Percentiles rank a stretch among this genome's conserved stretches.
These are phyloP conservation scores for Penicillium nucicola DNA, from an alignment of 495 filamentous ascomycete genomes.

Conservation along the genomic window DNA sequence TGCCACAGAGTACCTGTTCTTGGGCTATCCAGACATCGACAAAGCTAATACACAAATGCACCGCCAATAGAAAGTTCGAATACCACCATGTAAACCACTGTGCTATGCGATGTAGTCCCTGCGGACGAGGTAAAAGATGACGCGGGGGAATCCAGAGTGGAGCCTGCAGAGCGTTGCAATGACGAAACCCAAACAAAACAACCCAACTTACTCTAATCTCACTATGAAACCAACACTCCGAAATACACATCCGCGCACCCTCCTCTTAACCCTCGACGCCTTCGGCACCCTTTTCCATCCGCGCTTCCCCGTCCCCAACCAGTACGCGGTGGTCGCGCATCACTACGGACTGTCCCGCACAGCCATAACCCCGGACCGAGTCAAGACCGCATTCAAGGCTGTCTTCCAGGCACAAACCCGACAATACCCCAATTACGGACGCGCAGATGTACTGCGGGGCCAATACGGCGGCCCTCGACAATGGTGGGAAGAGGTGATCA, in stretches of 20 bases:
- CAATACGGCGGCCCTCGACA: conserved; percentile 49
- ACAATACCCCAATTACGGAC: conserved; percentile 66
- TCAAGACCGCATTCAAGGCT: conserved; percentile 35
- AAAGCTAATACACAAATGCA: no score
- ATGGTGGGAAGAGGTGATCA: conserved; percentile 71
- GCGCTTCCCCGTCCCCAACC: conserved; percentile 51
- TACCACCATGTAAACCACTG: no score
- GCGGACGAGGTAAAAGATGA: no score
- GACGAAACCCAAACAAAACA: no score
- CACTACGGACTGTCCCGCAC: conserved; percentile 49
- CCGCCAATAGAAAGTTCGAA: no score
- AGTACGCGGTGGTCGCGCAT: conserved; percentile 60
- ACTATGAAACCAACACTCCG: neutral
- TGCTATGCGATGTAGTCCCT: no score
- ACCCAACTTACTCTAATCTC: no score
- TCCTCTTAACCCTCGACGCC: conserved; percentile 71
- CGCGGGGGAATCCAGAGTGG: no score
- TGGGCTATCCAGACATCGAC: no score
- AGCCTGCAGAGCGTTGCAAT: no score
- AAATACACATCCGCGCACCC: conserved; percentile 29
- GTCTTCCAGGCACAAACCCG: conserved; percentile 51
- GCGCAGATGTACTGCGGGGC: conserved; percentile 36
- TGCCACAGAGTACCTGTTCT: no score
- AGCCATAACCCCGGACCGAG: conserved; percentile 24
- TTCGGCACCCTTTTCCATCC: conserved; percentile 75